phyloP scores from a whole-genome alignment of 2,329 filamentous ascomycete species.

The Aspergillus hiratsukae region DNA sequence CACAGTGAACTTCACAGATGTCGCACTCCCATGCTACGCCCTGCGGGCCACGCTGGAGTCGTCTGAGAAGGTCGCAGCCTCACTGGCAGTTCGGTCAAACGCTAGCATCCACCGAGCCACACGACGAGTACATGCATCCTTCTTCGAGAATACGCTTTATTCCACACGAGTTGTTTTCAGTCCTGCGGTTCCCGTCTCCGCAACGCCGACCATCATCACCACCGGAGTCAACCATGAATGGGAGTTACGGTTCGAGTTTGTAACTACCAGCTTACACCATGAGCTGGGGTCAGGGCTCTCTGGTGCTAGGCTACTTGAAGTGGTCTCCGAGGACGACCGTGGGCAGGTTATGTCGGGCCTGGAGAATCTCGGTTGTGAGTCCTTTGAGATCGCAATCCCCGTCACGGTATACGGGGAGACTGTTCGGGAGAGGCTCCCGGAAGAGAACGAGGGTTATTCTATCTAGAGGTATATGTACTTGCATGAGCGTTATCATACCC shows the following conservation, averaged over 20 bases:
- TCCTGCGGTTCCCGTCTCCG: conserved; percentile 74
- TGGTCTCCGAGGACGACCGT: conserved; percentile 72
- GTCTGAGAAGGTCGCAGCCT: conserved; percentile 73
- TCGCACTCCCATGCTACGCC: conserved; percentile 78
- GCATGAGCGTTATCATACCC: background rate
- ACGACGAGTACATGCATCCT: conserved; percentile 70
- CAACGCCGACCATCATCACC: conserved; percentile 88
- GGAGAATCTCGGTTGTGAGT: conserved; percentile 76
- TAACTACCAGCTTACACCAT: conserved; percentile 59
- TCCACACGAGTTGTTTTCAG: conserved; percentile 73
- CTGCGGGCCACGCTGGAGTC: conserved; percentile 82
- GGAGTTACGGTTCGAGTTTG: conserved; percentile 88
- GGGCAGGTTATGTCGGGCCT: conserved; percentile 72
- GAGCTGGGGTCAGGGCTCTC: conserved; percentile 35
- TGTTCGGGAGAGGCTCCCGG: conserved; percentile 39
- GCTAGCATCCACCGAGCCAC: conserved; percentile 85
- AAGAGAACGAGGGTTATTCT: conserved; percentile 38
- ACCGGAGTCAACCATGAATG: conserved; percentile 83
- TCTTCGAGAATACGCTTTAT: conserved; percentile 78
- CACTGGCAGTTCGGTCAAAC: conserved; percentile 76
- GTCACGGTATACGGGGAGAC: conserved; percentile 69
- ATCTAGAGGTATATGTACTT: conserved; percentile 25
- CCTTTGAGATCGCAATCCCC: conserved; percentile 84
- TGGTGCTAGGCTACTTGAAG: conserved; percentile 63
- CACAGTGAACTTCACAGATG: conserved; percentile 75